These are phyloP conservation scores for Aspergillus hiratsukae DNA, from an alignment of 2,329 filamentous ascomycete genomes.

Conservation along the genomic window DNA sequence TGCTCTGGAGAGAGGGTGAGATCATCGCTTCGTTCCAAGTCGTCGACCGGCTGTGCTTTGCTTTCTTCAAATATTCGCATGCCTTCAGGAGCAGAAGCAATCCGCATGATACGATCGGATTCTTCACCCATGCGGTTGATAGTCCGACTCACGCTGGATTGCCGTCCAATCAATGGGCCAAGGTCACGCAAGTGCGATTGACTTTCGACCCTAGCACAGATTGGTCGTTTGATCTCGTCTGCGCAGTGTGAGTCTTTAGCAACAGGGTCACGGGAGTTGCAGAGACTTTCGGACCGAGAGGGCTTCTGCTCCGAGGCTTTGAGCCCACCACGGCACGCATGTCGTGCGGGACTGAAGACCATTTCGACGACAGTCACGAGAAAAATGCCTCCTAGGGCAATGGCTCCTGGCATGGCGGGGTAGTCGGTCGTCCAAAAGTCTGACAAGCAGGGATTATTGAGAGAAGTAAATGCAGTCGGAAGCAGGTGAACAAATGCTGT, in stretches of 20 bases:
- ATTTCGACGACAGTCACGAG: constrained; percentile 52
- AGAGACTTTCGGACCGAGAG: neutral
- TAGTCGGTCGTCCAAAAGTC: constrained; percentile 45
- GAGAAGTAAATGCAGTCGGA: constrained; percentile 56
- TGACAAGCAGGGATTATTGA: constrained; percentile 50
- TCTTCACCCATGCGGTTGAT: constrained; percentile 25
- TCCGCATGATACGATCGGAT: constrained; percentile 18
- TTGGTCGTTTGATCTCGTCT: neutral
- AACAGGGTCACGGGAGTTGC: neutral
- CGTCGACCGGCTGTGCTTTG: constrained; percentile 12
- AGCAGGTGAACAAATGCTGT: constrained; percentile 78
- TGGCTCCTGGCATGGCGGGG: constrained; percentile 46
- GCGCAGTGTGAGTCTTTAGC: neutral
- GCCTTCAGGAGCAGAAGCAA: constrained; percentile 19
- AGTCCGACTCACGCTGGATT: constrained; percentile 25
- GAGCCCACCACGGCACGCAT: constrained; percentile 22
- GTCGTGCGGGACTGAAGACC: constrained; percentile 45
- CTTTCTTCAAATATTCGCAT: constrained; percentile 10
- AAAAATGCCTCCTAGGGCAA: constrained; percentile 43
- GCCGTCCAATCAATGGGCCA: constrained; percentile 24
- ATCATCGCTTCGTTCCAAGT: constrained; percentile 16
- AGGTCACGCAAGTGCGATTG: constrained; percentile 21
- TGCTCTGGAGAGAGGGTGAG: constrained; percentile 24
- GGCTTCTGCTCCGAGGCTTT: neutral
- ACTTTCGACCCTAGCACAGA: constrained; percentile 3